Conservation (phyloP, 192 early-diverging fungal genomes). For the Dissophora globulifera region DNA sequence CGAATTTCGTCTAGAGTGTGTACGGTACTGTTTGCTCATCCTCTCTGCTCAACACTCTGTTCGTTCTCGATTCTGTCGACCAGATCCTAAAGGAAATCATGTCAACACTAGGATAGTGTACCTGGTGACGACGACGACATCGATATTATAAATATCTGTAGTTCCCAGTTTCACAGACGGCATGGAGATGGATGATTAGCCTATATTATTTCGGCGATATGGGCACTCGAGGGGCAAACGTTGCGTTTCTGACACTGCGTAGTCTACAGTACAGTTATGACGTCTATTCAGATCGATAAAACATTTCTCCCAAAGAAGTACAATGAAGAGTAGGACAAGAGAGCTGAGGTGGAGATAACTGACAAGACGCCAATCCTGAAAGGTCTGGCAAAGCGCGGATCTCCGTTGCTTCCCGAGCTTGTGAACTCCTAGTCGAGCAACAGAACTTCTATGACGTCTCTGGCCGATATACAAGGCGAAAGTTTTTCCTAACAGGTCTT, state of each 20-base stretch:
- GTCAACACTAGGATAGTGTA: no score
- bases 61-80: constrained; percentile 19
- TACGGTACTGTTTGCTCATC: no score
- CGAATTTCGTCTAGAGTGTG: constrained; percentile 27
- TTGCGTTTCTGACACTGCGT: no score
- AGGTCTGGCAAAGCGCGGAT: constrained; percentile 19
- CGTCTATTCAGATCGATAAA: no score
- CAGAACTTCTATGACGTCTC: constrained; percentile 30
- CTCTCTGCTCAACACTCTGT: no score
- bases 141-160: no score
- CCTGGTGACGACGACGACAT: constrained; percentile 4
- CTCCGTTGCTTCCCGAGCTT: constrained; percentile 33
- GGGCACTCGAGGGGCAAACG: constrained; percentile 15
- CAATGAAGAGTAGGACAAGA: no score
- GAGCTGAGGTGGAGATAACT: constrained; percentile 3
- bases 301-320: no score
- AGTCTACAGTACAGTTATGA: no score
- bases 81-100: constrained; percentile 17
- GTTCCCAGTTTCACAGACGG: constrained; percentile 38
- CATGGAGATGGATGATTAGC: constrained; percentile 42
- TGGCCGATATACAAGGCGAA: constrained; percentile 39
- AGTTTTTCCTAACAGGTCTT: no score
- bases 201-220: constrained; percentile 23
- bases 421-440: constrained; percentile 43
- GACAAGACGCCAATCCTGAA: constrained; percentile 6